A percentile compares a stretch with the other conserved stretches of the same genome.
Conservation (phyloP, 495 filamentous ascomycete genomes). For the Xylaria palmicola region DNA sequence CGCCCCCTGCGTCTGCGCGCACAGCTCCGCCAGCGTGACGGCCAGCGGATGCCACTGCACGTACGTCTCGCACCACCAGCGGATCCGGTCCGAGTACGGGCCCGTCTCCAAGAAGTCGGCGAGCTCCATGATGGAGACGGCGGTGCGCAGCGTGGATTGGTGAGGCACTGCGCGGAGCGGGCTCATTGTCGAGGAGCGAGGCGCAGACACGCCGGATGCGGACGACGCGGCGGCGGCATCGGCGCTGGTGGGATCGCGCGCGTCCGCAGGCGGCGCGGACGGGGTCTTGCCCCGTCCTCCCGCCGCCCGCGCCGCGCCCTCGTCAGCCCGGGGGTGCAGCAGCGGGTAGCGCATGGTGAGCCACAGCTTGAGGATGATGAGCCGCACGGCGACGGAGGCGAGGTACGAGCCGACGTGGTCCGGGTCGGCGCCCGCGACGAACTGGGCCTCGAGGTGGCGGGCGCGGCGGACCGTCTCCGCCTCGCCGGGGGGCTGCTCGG, state of each 20-base stretch:
- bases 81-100: slow-evolving; percentile 24
- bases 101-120: slow-evolving; percentile 18
- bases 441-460: slow-evolving; percentile 30
- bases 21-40: slow-evolving; percentile 69
- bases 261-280: too few species aligned
- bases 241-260: too few species aligned
- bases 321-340: slow-evolving; percentile 37
- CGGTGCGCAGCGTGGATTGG: slow-evolving; percentile 34
- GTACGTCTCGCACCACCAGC: slow-evolving; percentile 53
- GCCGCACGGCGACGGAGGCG: slow-evolving; percentile 36
- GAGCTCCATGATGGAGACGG: slow-evolving; percentile 34
- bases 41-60: slow-evolving; percentile 75
- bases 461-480: slow-evolving; percentile 27
- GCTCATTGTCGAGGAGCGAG: slow-evolving; percentile 3
- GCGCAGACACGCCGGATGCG: neutral
- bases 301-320: neutral
- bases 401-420: slow-evolving; percentile 24
- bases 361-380: slow-evolving; percentile 65
- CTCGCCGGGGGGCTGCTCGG: slow-evolving; percentile 19
- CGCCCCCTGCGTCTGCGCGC: slow-evolving; percentile 48
- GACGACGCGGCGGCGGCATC: too few species aligned
- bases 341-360: slow-evolving; percentile 63
- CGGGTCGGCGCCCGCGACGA: slow-evolving; percentile 27
- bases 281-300: neutral
- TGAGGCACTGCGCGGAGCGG: slow-evolving; percentile 1